Evolutionary conservation across 768 basidiomycete species (phyloP).

Genomic region (Mycena kentingensis): DNA sequence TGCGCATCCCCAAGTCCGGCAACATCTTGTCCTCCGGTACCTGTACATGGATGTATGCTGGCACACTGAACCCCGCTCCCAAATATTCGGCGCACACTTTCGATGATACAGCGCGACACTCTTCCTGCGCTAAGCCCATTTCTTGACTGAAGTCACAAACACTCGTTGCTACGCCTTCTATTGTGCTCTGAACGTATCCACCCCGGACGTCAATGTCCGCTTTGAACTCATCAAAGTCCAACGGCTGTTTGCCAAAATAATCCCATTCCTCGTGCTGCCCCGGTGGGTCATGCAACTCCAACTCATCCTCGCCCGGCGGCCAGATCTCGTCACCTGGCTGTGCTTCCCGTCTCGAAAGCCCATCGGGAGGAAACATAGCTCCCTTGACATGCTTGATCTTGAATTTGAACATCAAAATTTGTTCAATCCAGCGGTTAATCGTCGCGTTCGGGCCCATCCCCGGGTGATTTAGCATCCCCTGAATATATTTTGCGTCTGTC

Average conservation of each 20-base stretch:
- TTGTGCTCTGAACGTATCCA: slow-evolving; percentile 2
- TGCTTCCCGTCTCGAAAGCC: slow-evolving; percentile 16
- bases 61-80: too few relatives aligned
- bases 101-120: too few relatives aligned
- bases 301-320: not conserved
- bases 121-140: too few relatives aligned
- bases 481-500: slow-evolving; percentile 21
- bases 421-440: too few relatives aligned
- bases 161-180: not conserved
- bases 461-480: slow-evolving; percentile 7
- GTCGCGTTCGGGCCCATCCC: slow-evolving; percentile 23
- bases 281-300: not conserved
- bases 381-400: slow-evolving; percentile 15
- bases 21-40: too few relatives aligned
- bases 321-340: slow-evolving; percentile 2
- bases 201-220: slow-evolving; percentile 4
- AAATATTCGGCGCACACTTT: too few relatives aligned
- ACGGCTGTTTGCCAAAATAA: not conserved
- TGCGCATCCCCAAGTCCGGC: too few relatives aligned
- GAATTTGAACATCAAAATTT: slow-evolving; percentile 24
- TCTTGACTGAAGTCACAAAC: too few relatives aligned
- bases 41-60: too few relatives aligned
- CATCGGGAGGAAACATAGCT: slow-evolving; percentile 11
- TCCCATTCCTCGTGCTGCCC: not conserved
- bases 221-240: slow-evolving; percentile 13